A percentile compares a stretch with the other conserved stretches of the same genome.
Evolutionary conservation across 1,284 basidiomycete genomes (phyloP).

Genomic region (Sphagnurus paluster): DNA sequence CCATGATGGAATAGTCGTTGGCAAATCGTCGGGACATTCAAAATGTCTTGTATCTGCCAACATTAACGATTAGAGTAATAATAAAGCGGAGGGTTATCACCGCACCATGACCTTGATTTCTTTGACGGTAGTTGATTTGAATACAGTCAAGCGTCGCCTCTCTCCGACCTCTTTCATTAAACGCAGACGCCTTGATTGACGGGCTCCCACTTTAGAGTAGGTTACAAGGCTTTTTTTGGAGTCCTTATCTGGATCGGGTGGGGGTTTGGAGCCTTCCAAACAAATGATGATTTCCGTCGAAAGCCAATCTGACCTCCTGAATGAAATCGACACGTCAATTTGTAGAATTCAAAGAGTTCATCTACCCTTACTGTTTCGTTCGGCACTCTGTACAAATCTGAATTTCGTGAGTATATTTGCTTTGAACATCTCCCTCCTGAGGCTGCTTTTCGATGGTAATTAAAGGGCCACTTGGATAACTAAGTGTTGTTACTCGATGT

Average conservation of each 20-base stretch:
- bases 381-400: constrained; percentile 65
- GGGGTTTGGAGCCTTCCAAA: constrained; percentile 24
- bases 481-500: constrained; percentile 28
- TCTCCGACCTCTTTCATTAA: constrained; percentile 52
- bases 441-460: constrained; percentile 50
- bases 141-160: constrained; percentile 51
- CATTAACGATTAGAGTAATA: constrained; percentile 4
- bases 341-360: neutral
- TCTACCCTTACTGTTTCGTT: constrained; percentile 49
- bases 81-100: too few relatives aligned
- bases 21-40: constrained; percentile 69
- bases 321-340: neutral
- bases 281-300: constrained; percentile 53
- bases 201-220: constrained; percentile 30
- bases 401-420: constrained; percentile 45
- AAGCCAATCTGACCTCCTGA: constrained; percentile 52
- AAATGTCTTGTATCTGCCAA: constrained; percentile 53
- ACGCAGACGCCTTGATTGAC: constrained; percentile 70
- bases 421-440: constrained; percentile 30
- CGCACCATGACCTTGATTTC: constrained; percentile 74
- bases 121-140: constrained; percentile 68
- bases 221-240: constrained; percentile 19
- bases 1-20: constrained; percentile 68
- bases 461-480: constrained; percentile 59
- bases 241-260: constrained; percentile 17